Percentiles rank a stretch among this genome's conserved stretches.
These are phyloP conservation scores for Cystoderma amianthinum DNA, from an alignment of 768 basidiomycete species.

Conservation along the genomic window DNA sequence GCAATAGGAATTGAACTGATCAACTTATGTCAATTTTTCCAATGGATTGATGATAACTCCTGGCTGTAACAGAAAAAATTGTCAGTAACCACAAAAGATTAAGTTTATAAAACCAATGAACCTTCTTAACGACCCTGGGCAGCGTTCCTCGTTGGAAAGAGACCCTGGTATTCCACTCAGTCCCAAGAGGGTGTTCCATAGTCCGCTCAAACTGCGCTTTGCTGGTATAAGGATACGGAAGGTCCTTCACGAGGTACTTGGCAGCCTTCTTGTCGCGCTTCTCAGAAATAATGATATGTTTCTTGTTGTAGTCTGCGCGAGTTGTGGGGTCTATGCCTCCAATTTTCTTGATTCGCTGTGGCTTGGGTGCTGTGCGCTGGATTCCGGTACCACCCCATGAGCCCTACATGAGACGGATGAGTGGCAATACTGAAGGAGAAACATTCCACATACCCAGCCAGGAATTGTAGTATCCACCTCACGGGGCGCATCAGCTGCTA, in stretches of 20 bases:
- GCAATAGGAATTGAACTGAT: too few relatives aligned
- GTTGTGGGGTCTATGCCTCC: slow-evolving; percentile 73
- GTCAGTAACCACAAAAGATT: slow-evolving; percentile 7
- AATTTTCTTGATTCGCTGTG: slow-evolving; percentile 72
- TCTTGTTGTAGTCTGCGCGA: slow-evolving; percentile 79
- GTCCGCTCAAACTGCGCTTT: slow-evolving; percentile 87
- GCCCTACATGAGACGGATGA: slow-evolving; percentile 43
- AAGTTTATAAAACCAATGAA: slow-evolving; percentile 1
- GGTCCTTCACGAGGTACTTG: slow-evolving; percentile 84
- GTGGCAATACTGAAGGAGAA: neutral
- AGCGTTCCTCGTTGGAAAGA: slow-evolving; percentile 80
- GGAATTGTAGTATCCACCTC: slow-evolving; percentile 87
- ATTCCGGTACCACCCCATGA: slow-evolving; percentile 85
- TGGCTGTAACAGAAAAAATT: slow-evolving; percentile 34
- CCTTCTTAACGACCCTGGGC: slow-evolving; percentile 86
- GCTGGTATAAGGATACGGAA: slow-evolving; percentile 93
- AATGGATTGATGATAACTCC: slow-evolving; percentile 66
- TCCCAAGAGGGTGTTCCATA: slow-evolving; percentile 76
- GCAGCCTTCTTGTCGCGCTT: slow-evolving; percentile 90
- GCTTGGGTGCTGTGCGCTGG: slow-evolving; percentile 51
- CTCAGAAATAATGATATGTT: slow-evolving; percentile 93
- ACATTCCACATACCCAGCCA: slow-evolving; percentile 72
- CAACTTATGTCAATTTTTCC: slow-evolving; percentile 34
- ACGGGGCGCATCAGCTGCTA: slow-evolving; percentile 80
- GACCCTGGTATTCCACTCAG: slow-evolving; percentile 90